Base-by-base conservation (phyloP, 192 early-diverging fungal species). In the Coemansia sp. region DNA sequence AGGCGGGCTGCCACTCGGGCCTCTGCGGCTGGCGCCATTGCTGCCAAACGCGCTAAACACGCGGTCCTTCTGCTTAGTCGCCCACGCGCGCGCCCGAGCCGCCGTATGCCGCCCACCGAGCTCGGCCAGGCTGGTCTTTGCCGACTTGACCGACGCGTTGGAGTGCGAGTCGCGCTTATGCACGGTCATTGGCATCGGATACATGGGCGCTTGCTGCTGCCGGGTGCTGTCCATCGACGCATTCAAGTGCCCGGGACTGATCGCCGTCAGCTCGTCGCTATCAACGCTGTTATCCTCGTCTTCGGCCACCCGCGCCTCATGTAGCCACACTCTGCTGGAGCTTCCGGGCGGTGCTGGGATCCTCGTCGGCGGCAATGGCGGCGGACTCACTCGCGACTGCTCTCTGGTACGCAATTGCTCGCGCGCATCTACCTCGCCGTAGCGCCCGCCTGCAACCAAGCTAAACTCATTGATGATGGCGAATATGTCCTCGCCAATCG, bases 401-500 rank as follows among this genome's bases (percentile, higher is more conserved):
- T 62, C 67, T 6, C 37, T 38, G 29, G 49, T 70, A 43, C 64
- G 68, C 38, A 73, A 40, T 30, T 64, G 60, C 13, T 53, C 50
- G 50, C 69, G 68, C 35, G 78, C 65, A 43, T 75, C 78, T 5
- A 81, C 78, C 15, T 72, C 78, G 70, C 78, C 78, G 34, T 81
- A 81, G 3, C 78, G 62, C 16, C 78, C 55, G 41, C 68, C 78
- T 1, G 73, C 68, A 10, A 81, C 70, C 18, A 71, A 56, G 68
- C 78, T 81, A 29, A 81, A 75, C 70, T 81, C 78, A 41, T 75
- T 75, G 67, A 81, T 81, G 11, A 81, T 70, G 13, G 73, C 69
- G 55, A 59, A 81, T n/a, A 81, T 64, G 27, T 81, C 78, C n/a
- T 81, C 73, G 61, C 78, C 78, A 24, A 80, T 68, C 12, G 78